Evolutionary conservation across 352 stramenopile species (phyloP), one percentile per base, ranked within the genome.

Genomic region (Pythium graminicola): DNA sequence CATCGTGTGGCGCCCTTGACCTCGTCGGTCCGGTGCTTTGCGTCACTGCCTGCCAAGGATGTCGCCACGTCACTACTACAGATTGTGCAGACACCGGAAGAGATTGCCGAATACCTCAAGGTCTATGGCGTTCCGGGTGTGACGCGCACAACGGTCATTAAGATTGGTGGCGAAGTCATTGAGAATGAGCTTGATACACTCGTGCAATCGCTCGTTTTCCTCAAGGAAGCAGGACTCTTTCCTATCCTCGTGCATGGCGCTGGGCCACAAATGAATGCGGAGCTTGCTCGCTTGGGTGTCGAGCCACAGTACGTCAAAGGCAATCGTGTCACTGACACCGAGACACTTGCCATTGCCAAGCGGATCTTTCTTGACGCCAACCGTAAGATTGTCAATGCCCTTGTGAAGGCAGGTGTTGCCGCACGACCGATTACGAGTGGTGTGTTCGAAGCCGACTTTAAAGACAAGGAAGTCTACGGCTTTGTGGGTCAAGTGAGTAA

Each of bases 111-210:
- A 63, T 90, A 89, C 62, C 57, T 79, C 43, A 63, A 72, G 52
- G 64, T 87, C 55, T 93, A 93, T 58, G 70, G 80, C 40, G 86
- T 72, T 23, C 80, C 82, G 2, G 80, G 78, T 47, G 71, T 72
- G 31, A 75, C 70, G 54, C 82, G 75, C 58, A 89, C 77, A 41
- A 88, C 82, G 0, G 84, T 95, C 8, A 93, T 95, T 55, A 95
- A 95, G 63, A 91, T 95, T 45, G 85, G 85, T 46, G 85, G 85
- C 26, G 85, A 95, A 31, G 82, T 95, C 26, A 85, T 95, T 48
- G 81, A 92, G 60, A 73, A 91, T 52, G 84, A 95, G 60, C 74
- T 94, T 26, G 76, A 87, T 40, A 86, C 76, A 63, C 80, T 95
- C 33, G 79, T 92, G 22, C 68, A 85, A 38, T 93, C 82, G 50